Evolutionary conservation across 1,139 yeast species (phyloP).

Genomic region (Saccharomyces pastorianus): DNA sequence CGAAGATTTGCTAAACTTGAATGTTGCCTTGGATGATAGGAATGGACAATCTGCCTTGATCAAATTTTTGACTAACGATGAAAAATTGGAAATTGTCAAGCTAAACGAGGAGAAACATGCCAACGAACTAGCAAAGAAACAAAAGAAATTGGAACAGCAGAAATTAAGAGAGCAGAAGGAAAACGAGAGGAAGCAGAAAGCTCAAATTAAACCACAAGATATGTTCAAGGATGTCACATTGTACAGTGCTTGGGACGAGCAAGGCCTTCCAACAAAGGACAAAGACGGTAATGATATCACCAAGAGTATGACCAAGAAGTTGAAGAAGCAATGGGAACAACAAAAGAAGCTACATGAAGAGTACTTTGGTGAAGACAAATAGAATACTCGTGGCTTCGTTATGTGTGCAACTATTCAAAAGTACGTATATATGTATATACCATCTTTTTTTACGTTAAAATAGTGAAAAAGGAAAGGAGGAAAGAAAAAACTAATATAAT

Average conservation of each 20-base stretch:
- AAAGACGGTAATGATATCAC: conserved; percentile 78
- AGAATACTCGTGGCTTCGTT: not conserved
- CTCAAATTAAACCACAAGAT: conserved; percentile 60
- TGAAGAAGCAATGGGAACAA: conserved; percentile 64
- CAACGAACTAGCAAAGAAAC: conserved; percentile 42
- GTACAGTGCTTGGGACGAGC: conserved; percentile 73
- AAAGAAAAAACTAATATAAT: not conserved
- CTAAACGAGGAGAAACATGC: conserved; percentile 54
- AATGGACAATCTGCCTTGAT: conserved; percentile 63
- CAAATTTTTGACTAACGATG: conserved; percentile 66
- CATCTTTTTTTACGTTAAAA: not conserved
- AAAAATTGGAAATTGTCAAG: conserved; percentile 53
- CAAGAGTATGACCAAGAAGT: conserved; percentile 77
- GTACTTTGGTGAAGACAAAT: conserved; percentile 30
- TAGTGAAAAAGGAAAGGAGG: not conserved
- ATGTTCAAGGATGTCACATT: conserved; percentile 51
- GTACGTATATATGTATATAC: not conserved
- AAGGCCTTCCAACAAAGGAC: conserved; percentile 76
- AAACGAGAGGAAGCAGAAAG: conserved; percentile 57
- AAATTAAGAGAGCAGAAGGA: conserved; percentile 50
- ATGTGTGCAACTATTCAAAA: not conserved
- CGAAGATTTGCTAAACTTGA: conserved; percentile 58
- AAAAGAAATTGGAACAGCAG: conserved; percentile 38
- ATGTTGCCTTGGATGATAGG: conserved; percentile 85
- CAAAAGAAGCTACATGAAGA: conserved; percentile 79